Base-by-base conservation (phyloP, 2,329 filamentous ascomycete genomes). In the Pseudodiploospora longispora region DNA sequence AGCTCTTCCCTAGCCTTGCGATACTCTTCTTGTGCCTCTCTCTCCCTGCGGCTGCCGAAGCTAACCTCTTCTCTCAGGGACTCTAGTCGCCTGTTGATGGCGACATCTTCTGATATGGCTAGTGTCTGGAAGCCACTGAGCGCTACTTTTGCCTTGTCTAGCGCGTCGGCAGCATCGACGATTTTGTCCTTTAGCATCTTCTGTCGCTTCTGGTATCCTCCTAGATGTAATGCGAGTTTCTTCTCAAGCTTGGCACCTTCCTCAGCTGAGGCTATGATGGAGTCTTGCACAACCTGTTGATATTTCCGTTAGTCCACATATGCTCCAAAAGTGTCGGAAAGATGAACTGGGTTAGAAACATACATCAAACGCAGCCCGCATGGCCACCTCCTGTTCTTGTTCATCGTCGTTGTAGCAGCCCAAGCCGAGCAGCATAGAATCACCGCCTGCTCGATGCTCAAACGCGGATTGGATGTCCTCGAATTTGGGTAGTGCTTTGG, bases 11-110 rank as follows among this genome's bases (percentile, higher is more conserved):
- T 87, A 47, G 81, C 78, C 51, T 68, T 70, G 54, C 86, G 77
- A 61, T 93, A 98, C 56, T 84, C 62, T 51, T 96, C 89, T 66
- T 98, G 93, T 6, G 88, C 89, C 66, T 96, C 88, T 47, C 90
- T 75, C 69, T 97, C 91, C 50, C 91, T 74, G 55, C 80, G 80
- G 53, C 81, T 86, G 7, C 97, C 77, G 55, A 86, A 87, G 6
- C 73, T 76, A 27, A 95, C 89, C 62, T 96, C 89, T n/a, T 86
- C 83, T 41, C 89, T 78, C 46, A 96, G 67, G 8, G 75, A 74
- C 52, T 85, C 85, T 42, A 97, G 68, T 30, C 93, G 75, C 44
- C 80, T 75, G 38, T 72, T 71, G 46, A 96, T 75, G 1, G 85
- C 86, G 5, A 82, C 82, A 50, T 91, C 81, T 62, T 98, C 93